Conservation (phyloP, 1,139 yeast genomes). For the Hyphopichia pseudoburtonii region DNA sequence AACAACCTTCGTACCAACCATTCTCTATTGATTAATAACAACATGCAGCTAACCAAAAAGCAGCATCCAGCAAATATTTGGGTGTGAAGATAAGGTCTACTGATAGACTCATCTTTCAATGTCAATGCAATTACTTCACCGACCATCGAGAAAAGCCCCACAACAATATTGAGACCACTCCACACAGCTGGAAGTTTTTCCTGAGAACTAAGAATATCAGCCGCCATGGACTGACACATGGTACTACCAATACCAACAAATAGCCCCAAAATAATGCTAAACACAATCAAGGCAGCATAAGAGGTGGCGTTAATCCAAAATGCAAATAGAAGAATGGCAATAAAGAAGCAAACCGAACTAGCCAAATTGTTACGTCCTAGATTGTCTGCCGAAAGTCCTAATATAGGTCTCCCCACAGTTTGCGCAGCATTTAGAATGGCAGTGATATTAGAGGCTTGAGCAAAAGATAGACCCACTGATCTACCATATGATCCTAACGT, state of each 20-base stretch:
- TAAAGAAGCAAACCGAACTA: conserved; percentile 25
- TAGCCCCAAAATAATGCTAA: conserved; percentile 53
- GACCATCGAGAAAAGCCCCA: conserved; percentile 44
- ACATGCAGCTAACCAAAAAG: conserved; percentile 31
- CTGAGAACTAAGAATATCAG: conserved; percentile 51
- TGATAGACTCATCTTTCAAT: conserved; percentile 26
- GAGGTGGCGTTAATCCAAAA: conserved; percentile 58
- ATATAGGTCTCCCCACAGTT: conserved; percentile 61
- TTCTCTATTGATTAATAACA: conserved; percentile 31
- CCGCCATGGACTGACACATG: conserved; percentile 58
- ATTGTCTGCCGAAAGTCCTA: conserved; percentile 59
- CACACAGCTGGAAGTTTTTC: conserved; percentile 57
- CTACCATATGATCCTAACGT: conserved; percentile 63
- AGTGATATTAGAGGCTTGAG: conserved; percentile 60
- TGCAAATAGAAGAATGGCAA: conserved; percentile 39
- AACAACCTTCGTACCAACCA: conserved; percentile 4
- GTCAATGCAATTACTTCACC: conserved; percentile 53
- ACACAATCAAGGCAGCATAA: conserved; percentile 51
- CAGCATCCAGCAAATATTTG: conserved; percentile 61
- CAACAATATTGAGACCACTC: conserved; percentile 53
- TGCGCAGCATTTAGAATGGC: conserved; percentile 67
- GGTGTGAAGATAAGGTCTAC: conserved; percentile 54
- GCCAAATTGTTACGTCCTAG: conserved; percentile 60
- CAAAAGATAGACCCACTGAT: conserved; percentile 53
- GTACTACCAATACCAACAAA: conserved; percentile 66